Percentiles rank a stretch among this genome's conserved stretches.
Conservation (phyloP, 2,329 filamentous ascomycete genomes). For the Gaeumannomyces sp. region DNA sequence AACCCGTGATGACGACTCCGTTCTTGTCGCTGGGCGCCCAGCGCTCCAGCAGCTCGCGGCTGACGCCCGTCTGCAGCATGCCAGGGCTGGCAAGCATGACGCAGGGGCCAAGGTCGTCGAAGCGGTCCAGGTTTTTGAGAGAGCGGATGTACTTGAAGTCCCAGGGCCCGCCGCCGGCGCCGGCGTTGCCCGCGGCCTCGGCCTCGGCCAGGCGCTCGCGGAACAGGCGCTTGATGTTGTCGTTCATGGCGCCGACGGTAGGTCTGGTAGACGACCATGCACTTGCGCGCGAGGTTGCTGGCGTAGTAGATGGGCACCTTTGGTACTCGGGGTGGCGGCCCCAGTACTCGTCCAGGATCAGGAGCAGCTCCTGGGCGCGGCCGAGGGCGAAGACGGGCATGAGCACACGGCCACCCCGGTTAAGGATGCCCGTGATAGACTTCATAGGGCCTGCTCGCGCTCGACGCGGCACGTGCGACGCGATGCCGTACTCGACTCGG, state of each 20-base stretch:
- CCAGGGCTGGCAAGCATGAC: slow-evolving; percentile 97
- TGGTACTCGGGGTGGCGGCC: slow-evolving; percentile 81
- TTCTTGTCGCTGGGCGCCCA: slow-evolving; percentile 97
- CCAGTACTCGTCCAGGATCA: slow-evolving; percentile 98
- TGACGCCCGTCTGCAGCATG: slow-evolving; percentile 97
- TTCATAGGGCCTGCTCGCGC: slow-evolving; percentile 94
- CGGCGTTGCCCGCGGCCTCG: slow-evolving; percentile 65
- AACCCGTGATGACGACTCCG: slow-evolving; percentile 97
- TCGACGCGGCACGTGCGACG: slow-evolving; percentile 87
- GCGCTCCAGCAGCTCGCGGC: slow-evolving; percentile 82
- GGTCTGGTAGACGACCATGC: slow-evolving; percentile 98
- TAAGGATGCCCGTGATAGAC: slow-evolving; percentile 83
- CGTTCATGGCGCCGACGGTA: slow-evolving; percentile 98
- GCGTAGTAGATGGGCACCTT: slow-evolving; percentile 94
- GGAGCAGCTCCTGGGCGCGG: slow-evolving; percentile 83
- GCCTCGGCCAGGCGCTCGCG: slow-evolving; percentile 86
- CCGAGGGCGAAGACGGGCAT: slow-evolving; percentile 96
- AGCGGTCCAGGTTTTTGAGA: slow-evolving; percentile 86
- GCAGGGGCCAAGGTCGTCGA: slow-evolving; percentile 91
- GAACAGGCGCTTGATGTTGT: slow-evolving; percentile 96
- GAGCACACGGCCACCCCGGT: slow-evolving; percentile 83
- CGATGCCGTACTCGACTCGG: slow-evolving; percentile 94
- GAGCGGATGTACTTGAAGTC: slow-evolving; percentile 94
- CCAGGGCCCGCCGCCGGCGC: slow-evolving; percentile 71
- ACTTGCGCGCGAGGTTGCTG: slow-evolving; percentile 87